Base-by-base conservation (phyloP, 805 yeast species). In the Starmera dryadoides region DNA sequence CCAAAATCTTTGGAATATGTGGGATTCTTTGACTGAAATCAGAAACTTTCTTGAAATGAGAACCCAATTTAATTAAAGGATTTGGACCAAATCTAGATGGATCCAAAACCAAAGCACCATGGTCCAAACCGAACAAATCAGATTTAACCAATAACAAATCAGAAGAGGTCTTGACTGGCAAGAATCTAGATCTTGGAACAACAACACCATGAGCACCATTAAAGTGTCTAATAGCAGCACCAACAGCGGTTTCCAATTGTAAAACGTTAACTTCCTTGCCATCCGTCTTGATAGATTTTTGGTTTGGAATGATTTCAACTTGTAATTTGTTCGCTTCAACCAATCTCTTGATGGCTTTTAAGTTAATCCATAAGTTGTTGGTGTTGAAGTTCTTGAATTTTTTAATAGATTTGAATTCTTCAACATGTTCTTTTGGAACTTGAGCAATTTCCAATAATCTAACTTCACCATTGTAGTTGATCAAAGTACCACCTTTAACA, bases 361-460 rank as follows among this genome's bases (percentile, higher is more conserved):
- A 75, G 63, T 89, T 87, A 59, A 93, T 88, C 98, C 98, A 93
- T 67, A 93, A 73, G 69, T 93, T 93, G 68, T 93, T 93, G 46
- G 98, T 93, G 76, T 93, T 93, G 77, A 93, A 93, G 71, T 93
- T 88, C 65, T 87, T 91, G 75, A 93, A 93, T 69, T 93, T 93
- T 71, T 94, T 93, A 69, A 93, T 93, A 42, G 94, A 84, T 69
- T 93, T 91, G 75, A 91, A 91, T 60, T 91, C 98, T 71, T 93
- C 98, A 45, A 87, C 91, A 61, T 91, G 98, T 63, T 88, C 97
- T 66, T 89, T 89, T 62, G 98, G 98, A 46, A 91, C 98, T 72
- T 91, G 98, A 32, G 96, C 96, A 53, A 93, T 91, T 68, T 93
- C 98, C 55, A 93, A 77, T 59, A 93, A 76, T 66, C 96, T 80